Percentiles rank a stretch among this genome's conserved stretches.
Conservation (phyloP, 2,329 filamentous ascomycete species). For the Tolypocladium pustulatum region DNA sequence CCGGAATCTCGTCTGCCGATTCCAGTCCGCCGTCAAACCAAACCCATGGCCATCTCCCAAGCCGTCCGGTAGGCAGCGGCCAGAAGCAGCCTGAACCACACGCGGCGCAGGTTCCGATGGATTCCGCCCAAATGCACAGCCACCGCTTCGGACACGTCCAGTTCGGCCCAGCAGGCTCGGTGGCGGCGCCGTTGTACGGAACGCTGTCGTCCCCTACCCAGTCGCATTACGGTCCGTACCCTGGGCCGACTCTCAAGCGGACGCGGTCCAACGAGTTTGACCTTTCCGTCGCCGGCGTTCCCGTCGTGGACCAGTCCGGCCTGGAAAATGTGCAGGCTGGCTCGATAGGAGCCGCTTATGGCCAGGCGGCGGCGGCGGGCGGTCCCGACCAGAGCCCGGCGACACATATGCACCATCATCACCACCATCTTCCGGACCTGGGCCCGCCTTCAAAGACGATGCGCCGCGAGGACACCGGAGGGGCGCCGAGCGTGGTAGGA, state of each 20-base stretch:
- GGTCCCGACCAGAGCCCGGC: background rate
- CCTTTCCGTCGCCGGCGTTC: slow-evolving; percentile 37
- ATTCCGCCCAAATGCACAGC: slow-evolving; percentile 42
- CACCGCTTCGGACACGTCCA: slow-evolving; percentile 41
- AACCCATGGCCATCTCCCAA: slow-evolving; percentile 22
- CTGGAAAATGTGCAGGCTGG: slow-evolving; percentile 45
- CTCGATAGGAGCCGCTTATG: slow-evolving; percentile 41
- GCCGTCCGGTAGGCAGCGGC: slow-evolving; percentile 22
- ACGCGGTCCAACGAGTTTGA: slow-evolving; percentile 49
- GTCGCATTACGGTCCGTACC: slow-evolving; percentile 18
- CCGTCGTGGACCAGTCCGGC: slow-evolving; percentile 42
- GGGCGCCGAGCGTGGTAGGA: slow-evolving; percentile 76
- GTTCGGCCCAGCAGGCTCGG: slow-evolving; percentile 37
- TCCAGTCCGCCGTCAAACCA: slow-evolving; percentile 33
- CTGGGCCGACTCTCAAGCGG: slow-evolving; percentile 34
- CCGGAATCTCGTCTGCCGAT: slow-evolving; percentile 26
- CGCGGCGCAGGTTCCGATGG: slow-evolving; percentile 43
- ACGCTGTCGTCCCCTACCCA: slow-evolving; percentile 32
- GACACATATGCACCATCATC: slow-evolving; percentile 56
- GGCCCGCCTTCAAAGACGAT: slow-evolving; percentile 59
- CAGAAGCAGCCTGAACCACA: slow-evolving; percentile 32
- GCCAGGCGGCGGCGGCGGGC: slow-evolving; percentile 27
- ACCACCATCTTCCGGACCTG: slow-evolving; percentile 68
- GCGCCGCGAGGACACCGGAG: slow-evolving; percentile 46
- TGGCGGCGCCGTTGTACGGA: slow-evolving; percentile 42